Base-by-base conservation (phyloP, 2,329 filamentous ascomycete species). In the Basipetospora chlamydospora region DNA sequence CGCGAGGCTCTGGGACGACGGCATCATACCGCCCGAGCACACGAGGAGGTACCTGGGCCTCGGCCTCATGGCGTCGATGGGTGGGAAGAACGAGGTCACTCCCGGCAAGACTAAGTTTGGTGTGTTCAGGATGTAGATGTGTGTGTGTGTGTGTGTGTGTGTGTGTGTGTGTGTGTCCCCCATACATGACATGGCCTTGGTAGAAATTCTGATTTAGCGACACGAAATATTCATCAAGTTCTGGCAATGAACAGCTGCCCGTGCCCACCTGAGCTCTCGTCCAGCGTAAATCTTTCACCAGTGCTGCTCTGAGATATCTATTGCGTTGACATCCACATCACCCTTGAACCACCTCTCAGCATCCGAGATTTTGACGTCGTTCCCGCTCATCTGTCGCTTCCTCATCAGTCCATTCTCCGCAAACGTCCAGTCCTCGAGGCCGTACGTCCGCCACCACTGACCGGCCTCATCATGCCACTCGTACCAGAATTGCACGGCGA, bases 401-500 rank as follows among this genome's bases (percentile, higher is more conserved):
- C 70, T 60, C 79, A 84, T 85, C 34, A 73, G 58, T 0, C 80
- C 80, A 46, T 81, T 70, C 1, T 67, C 62, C 0, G 73, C 74
- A 54, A 83, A 84, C 0, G 78, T 84, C 80, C 79, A 84, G 50
- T 85, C 78, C 49, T 85, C 80, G 9, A 92, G 67, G 0, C 85
- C 85, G 49, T 92, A 92, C 30, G 80, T 86, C n/a, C 83, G 67
- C 67, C 80, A 87, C 84, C 84, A 93, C 53, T 83, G 75, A 26
- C 80, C 77, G 2, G 64, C 47, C 6, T 58, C 57, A 48, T 88
- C 81, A 43, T 75, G 69, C 58, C 75, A 87, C 55, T 92, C 80
- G 49, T 88, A 92, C 84, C 84, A 92, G 54, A 90, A 92, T 51
- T 93, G 83, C 16, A 92, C 85, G 1, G 84, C 84, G 44, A 87